Conservation (phyloP, 352 stramenopile genomes). For the Phytophthora idaei region DNA sequence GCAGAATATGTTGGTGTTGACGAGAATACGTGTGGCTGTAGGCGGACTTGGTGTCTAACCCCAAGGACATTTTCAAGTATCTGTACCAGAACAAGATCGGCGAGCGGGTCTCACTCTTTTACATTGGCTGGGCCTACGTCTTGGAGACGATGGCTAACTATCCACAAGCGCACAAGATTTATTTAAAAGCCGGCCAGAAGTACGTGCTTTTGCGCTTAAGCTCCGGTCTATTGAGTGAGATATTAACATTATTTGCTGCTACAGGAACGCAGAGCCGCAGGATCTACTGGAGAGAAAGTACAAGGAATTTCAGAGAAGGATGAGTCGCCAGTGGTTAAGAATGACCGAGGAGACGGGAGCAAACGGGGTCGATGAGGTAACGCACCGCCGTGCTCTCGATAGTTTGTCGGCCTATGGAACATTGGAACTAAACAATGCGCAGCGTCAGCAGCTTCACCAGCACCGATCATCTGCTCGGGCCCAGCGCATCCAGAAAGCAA, state of each 20-base stretch:
- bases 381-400: conserved; percentile 64
- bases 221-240: not conserved
- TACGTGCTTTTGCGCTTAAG: conserved; percentile 38
- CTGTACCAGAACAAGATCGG: conserved; percentile 89
- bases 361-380: conserved; percentile 43
- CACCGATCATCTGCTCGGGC: conserved; percentile 60
- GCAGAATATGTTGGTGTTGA: not conserved
- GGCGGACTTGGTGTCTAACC: conserved; percentile 86
- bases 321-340: conserved; percentile 82
- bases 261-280: conserved; percentile 71
- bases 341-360: conserved; percentile 53
- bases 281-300: conserved; percentile 77
- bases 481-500: conserved; percentile 62
- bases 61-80: conserved; percentile 91
- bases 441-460: conserved; percentile 67
- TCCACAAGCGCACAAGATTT: conserved; percentile 85
- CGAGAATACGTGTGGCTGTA: conserved; percentile 28
- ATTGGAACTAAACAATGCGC: conserved; percentile 56
- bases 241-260: conserved; percentile 8
- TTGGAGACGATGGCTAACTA: conserved; percentile 84
- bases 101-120: conserved; percentile 81
- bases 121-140: conserved; percentile 87
- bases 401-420: conserved; percentile 56
- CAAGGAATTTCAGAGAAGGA: conserved; percentile 84
- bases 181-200: conserved; percentile 86